Evolutionary conservation across 73 alveolate species (phyloP).

Genomic region (Durusdinium trenchii): DNA sequence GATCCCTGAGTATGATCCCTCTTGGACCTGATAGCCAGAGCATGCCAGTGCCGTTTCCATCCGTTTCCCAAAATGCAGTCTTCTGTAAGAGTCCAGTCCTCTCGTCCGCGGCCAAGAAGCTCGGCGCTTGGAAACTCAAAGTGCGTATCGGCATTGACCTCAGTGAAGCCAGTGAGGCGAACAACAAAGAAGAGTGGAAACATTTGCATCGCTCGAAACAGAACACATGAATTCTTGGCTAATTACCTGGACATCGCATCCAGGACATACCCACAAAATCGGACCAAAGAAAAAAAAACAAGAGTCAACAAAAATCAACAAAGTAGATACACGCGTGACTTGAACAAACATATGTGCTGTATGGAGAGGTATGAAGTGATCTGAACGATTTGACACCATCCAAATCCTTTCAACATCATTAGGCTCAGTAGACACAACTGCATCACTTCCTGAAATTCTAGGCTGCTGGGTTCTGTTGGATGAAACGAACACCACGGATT

Average conservation of each 20-base stretch:
- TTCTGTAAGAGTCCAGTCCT: not conserved
- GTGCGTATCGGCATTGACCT: conserved; percentile 19
- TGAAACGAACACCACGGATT: no score
- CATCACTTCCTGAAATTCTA: not conserved
- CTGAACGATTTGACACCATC: not conserved
- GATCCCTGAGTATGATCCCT: no score
- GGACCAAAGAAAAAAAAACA: no score
- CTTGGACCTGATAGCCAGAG: not conserved
- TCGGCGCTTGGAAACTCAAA: conserved; percentile 57
- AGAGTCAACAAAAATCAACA: not conserved
- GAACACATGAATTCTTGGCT: not conserved
- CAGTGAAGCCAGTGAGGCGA: not conserved
- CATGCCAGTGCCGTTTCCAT: not conserved
- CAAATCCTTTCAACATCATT: not conserved
- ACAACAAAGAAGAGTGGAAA: not conserved
- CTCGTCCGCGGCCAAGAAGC: conserved; percentile 21
- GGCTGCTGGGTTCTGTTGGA: no score
- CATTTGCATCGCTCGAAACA: not conserved
- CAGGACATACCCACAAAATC: no score
- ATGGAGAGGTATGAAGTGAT: not conserved
- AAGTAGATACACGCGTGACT: not conserved
- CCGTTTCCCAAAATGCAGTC: not conserved
- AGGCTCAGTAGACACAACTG: not conserved
- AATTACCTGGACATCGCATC: no score
- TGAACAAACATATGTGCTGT: not conserved